Evolutionary conservation across 2,329 filamentous ascomycete species (phyloP), one percentile per base, ranked within the genome.

Genomic region (Cordyceps cateniannulata): DNA sequence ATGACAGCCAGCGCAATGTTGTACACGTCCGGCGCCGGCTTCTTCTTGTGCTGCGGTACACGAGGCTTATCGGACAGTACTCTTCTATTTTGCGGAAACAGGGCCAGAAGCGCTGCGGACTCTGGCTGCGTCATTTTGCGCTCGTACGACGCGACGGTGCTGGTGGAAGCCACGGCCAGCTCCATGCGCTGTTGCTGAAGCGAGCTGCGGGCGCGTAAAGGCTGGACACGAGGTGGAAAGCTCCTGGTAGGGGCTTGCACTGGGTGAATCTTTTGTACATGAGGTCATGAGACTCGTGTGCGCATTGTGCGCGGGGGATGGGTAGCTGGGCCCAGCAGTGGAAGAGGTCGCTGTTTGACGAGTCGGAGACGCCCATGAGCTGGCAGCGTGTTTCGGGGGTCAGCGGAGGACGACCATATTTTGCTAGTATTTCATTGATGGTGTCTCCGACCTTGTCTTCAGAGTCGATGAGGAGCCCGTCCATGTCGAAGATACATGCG

Each of bases 21-120:
- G 68, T 89, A 91, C 58, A 91, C 91, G 69, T 91, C 87, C 3
- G 88, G 88, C 9, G 87, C 79, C 1, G 88, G 88, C 70, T 91
- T 91, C 2, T 87, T 87, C 25, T 85, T 72, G 0, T 87, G 87
- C 12, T 74, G 70, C 1, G 78, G 77, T 62, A 91, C 85, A 76
- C 1, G 78, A 73, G 65, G 91, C 87, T 66, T 90, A 87, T 2
- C 88, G 88, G 1, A 88, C 71, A 0, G 91, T n/a, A n/a, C 80
- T 8, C 79, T 76, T 61, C 85, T 79, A 3, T 79, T 72, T 8
- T 75, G 67, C 3, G 81, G 79, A 66, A 90, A 87, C 7, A 67
- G 62, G 47, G 69, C 63, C 7, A 74, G 63, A 5, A 67, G 57
- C 29, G n/a, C 42, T 20, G 63, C 64, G 3, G 68, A 69, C 32